Conservation (phyloP, 176 grass and related monocot species). For the Ampelocalamus luodianensis region DNA sequence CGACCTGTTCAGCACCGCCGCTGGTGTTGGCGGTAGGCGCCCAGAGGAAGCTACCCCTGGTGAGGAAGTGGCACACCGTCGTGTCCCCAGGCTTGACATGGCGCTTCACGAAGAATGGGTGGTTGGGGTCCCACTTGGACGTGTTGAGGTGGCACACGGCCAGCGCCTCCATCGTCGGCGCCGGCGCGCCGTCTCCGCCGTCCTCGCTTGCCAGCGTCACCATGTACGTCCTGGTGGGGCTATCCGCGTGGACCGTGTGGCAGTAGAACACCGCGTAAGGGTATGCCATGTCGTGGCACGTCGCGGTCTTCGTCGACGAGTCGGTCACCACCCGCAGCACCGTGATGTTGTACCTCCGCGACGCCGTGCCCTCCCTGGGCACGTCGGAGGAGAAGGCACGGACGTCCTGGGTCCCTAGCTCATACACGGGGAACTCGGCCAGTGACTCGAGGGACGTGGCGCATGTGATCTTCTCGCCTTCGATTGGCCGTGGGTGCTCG, state of each 20-base stretch:
- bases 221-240: constrained; percentile 9
- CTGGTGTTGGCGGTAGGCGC: background rate
- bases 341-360: constrained; percentile 38
- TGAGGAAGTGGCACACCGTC: constrained; percentile 50
- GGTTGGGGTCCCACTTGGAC: background rate
- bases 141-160: constrained; percentile 47
- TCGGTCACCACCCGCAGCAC: background rate
- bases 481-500: background rate
- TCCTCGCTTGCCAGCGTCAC: constrained; percentile 15
- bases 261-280: constrained; percentile 44
- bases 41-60: constrained; percentile 39
- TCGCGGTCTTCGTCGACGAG: background rate
- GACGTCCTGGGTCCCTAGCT: constrained; percentile 1
- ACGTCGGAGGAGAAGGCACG: constrained; percentile 5
- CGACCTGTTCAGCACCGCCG: too few relatives aligned
- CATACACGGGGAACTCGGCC: background rate
- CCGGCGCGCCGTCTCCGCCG: background rate
- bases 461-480: constrained; percentile 1
- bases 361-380: background rate
- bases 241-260: constrained; percentile 24
- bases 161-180: background rate
- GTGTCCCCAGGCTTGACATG: constrained; percentile 31
- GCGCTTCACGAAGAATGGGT: background rate
- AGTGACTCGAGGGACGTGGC: constrained; percentile 54
- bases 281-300: constrained; percentile 42